Conservation (phyloP, 2,329 filamentous ascomycete genomes). For the Fusarium nisikadoi region DNA sequence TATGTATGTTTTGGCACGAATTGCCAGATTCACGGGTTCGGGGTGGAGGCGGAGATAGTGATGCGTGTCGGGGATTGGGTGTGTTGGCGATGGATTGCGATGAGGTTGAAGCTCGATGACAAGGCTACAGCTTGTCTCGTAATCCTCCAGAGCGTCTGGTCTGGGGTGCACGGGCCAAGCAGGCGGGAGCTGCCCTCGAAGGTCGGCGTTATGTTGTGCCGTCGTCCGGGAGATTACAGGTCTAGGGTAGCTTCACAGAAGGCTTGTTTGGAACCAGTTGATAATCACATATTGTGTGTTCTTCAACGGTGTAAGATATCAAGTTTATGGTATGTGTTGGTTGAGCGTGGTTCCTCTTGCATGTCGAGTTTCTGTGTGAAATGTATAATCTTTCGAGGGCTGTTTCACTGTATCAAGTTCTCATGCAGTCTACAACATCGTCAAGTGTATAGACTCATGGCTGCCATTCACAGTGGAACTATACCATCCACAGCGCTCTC, state of each 20-base stretch:
- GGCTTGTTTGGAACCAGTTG: background rate
- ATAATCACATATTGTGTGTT: background rate
- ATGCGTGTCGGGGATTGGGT: constrained; percentile 28
- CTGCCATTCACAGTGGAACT: background rate
- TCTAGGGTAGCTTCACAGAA: constrained; percentile 29
- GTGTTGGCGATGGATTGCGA: constrained; percentile 39
- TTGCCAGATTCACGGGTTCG: constrained; percentile 4
- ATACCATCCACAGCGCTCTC: background rate
- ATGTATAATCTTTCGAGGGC: background rate
- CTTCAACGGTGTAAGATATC: background rate
- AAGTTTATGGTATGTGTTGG: background rate
- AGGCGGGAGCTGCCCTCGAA: constrained; percentile 17
- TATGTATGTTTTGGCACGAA: background rate
- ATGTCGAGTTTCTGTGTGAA: background rate
- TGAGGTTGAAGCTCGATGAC: constrained; percentile 48
- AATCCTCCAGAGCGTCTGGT: constrained; percentile 41
- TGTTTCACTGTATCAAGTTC: background rate
- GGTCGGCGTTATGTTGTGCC: constrained; percentile 37
- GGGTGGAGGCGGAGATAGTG: constrained; percentile 15
- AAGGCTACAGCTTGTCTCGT: constrained; percentile 52
- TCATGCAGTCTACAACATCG: background rate
- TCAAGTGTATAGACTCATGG: background rate
- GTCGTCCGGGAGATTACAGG: background rate
- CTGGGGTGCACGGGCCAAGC: constrained; percentile 39
- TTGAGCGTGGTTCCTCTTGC: background rate